Percentiles rank a stretch among this genome's conserved stretches.
These are phyloP conservation scores for Suaeda aralocaspica DNA, from an alignment of 148 eudicot genomes.

Conservation along the genomic window DNA sequence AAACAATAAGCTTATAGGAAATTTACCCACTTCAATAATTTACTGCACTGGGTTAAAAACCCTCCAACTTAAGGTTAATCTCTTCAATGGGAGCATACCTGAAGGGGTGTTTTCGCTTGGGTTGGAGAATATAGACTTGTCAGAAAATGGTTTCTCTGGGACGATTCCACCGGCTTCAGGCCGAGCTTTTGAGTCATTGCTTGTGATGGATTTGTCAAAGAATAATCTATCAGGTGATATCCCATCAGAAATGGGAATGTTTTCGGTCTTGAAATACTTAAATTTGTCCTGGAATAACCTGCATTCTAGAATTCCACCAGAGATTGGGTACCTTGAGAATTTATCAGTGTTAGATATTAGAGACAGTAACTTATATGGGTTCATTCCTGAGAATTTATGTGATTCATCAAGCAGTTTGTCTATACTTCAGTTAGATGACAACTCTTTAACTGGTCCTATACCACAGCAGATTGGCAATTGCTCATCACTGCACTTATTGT, in stretches of 20 bases:
- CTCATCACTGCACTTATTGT: conserved; percentile 78
- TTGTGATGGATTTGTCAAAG: conserved; percentile 61
- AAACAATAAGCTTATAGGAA: conserved; percentile 52
- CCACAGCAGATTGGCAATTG: conserved; percentile 81
- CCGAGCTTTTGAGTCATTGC: conserved; percentile 53
- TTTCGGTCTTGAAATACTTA: conserved; percentile 61
- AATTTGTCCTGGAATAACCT: conserved; percentile 82
- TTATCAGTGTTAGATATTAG: conserved; percentile 74
- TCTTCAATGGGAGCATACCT: conserved; percentile 59
- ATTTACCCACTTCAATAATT: conserved; percentile 50
- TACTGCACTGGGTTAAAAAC: conserved; percentile 41
- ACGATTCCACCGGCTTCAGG: conserved; percentile 57
- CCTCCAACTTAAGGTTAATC: conserved; percentile 46
- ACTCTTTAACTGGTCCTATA: conserved; percentile 63
- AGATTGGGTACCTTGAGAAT: conserved; percentile 69
- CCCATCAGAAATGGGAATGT: conserved; percentile 81
- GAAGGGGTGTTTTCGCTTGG: conserved; percentile 57
- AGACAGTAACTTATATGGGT: conserved; percentile 47
- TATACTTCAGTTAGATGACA: conserved; percentile 85
- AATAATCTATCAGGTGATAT: conserved; percentile 62
- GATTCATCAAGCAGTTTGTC: conserved; percentile 62
- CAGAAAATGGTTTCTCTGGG: conserved; percentile 61
- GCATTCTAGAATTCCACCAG: conserved; percentile 64
- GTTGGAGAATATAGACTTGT: conserved; percentile 56
- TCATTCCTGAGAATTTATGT: conserved; percentile 74